Conservation (phyloP, 306 rosid species). For the Rosa persica region DNA sequence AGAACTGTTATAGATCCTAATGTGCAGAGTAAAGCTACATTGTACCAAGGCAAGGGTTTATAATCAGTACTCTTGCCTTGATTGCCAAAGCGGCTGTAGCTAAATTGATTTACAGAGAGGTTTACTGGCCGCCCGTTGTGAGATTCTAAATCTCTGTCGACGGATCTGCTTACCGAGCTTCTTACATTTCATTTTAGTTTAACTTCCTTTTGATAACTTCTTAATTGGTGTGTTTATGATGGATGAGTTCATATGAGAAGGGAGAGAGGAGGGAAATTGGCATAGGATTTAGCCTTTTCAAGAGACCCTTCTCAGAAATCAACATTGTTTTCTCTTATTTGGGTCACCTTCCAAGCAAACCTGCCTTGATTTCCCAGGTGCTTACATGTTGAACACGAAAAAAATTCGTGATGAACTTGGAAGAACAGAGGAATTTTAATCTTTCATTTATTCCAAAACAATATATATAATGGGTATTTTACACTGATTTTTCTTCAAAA, state of each 20-base stretch:
- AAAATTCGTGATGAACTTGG: neutral
- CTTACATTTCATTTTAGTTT: constrained; percentile 34
- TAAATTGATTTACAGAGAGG: constrained; percentile 35
- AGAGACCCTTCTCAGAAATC: constrained; percentile 61
- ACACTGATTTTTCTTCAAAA: neutral
- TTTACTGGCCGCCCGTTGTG: constrained; percentile 85
- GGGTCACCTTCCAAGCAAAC: constrained; percentile 62
- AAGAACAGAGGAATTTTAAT: neutral
- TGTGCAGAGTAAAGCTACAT: constrained; percentile 38
- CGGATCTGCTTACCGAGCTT: constrained; percentile 96
- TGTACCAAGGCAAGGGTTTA: constrained; percentile 83
- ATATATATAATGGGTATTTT: neutral
- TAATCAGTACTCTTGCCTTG: constrained; percentile 57
- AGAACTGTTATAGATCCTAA: too few relatives aligned
- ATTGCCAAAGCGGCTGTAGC: constrained; percentile 95
- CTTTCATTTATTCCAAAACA: neutral
- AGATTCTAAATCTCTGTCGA: constrained; percentile 49
- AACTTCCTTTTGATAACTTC: neutral
- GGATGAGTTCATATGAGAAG: constrained; percentile 38
- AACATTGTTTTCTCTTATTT: neutral
- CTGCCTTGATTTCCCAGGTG: constrained; percentile 47
- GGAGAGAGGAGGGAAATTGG: constrained; percentile 58
- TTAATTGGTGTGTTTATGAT: neutral
- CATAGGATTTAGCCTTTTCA: constrained; percentile 50
- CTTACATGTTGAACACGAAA: constrained; percentile 8